Conservation (phyloP, 2,329 filamentous ascomycete genomes). For the Lasiodiplodia gonubiensis region DNA sequence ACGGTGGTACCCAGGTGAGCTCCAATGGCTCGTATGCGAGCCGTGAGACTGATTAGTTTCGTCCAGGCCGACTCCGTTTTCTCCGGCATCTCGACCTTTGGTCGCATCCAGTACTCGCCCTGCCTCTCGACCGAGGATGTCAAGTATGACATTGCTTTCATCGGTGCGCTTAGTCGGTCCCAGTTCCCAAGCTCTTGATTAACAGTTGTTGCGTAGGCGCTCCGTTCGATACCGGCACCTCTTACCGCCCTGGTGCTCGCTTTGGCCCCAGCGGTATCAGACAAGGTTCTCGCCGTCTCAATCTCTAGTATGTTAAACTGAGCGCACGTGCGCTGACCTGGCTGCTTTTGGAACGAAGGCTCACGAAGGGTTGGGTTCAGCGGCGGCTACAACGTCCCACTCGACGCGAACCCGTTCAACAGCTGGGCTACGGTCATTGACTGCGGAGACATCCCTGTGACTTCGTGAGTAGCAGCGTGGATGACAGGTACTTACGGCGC, state of each 20-base stretch:
- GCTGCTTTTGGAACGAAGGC: slow-evolving; percentile 43
- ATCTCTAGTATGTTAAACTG: slow-evolving; percentile 73
- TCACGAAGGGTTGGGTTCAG: slow-evolving; percentile 63
- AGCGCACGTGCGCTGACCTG: slow-evolving; percentile 11
- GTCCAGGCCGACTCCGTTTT: slow-evolving; percentile 82
- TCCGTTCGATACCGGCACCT: slow-evolving; percentile 85
- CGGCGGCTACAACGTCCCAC: slow-evolving; percentile 84
- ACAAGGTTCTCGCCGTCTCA: slow-evolving; percentile 83
- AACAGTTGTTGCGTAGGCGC: slow-evolving; percentile 60
- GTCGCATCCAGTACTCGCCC: slow-evolving; percentile 76
- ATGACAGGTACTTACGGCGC: not conserved
- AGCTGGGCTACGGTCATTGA: slow-evolving; percentile 81
- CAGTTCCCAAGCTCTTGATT: not conserved
- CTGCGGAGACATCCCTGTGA: slow-evolving; percentile 84
- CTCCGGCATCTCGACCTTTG: slow-evolving; percentile 86
- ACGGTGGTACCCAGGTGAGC: slow-evolving; percentile 79
- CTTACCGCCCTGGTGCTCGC: slow-evolving; percentile 80
- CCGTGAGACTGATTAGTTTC: not conserved
- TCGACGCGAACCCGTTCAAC: slow-evolving; percentile 80
- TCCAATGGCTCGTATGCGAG: not conserved
- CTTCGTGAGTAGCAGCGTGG: slow-evolving; percentile 64
- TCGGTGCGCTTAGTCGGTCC: slow-evolving; percentile 59
- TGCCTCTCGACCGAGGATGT: slow-evolving; percentile 73
- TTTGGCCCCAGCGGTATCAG: slow-evolving; percentile 86
- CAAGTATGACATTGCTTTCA: slow-evolving; percentile 84